Evolutionary conservation across 345 rosid genomes (phyloP), one percentile per base, ranked within the genome.

Genomic region (Pistacia integerrima): DNA sequence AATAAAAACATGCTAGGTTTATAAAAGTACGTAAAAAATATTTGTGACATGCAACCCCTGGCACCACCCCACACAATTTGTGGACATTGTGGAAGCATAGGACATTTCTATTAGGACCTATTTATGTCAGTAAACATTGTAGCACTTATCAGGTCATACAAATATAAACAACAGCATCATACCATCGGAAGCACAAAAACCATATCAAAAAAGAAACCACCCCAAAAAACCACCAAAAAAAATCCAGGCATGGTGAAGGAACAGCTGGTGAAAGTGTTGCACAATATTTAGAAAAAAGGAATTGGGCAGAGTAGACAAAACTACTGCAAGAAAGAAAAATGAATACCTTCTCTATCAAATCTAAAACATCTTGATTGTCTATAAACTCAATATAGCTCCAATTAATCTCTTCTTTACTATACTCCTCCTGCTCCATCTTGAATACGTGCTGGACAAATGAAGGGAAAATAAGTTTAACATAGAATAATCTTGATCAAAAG

Each of bases 381-480:
- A 96, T 87, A 81, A 96, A 96, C 75, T 96, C 99, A 64, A 96
- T 96, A 76, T 96, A 96, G 85, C 99, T 96, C 99, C 99, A 96
- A 70, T 93, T 87, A 76, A 96, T 96, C 86, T 90, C 93, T 88
- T 96, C 99, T 86, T 87, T 96, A 84, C 84, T 85, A 70, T 96
- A 96, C 82, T 96, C 99, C 72, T 92, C 99, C 80, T 96, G 99
- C 85, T 96, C 99, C 99, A 93, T 93, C 93, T 93, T 96, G 85
- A 96, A 96, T 49, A 96, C 98, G 81, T 96, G 99, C 99, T 96
- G 98, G 84, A 83, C 51, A 67, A 77, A 66, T 8, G 59, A 65
- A 13, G 68, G 16, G 66, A 28, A 76, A 79, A 67, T 55, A 48
- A 62, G 69, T 72, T 76, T 54, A 38, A 51, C 8, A n/a, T 33